Evolutionary conservation across 108 stramenopile species (phyloP), one percentile per base, ranked within the genome.

Genomic region (Cylindrotheca fusiformis): DNA sequence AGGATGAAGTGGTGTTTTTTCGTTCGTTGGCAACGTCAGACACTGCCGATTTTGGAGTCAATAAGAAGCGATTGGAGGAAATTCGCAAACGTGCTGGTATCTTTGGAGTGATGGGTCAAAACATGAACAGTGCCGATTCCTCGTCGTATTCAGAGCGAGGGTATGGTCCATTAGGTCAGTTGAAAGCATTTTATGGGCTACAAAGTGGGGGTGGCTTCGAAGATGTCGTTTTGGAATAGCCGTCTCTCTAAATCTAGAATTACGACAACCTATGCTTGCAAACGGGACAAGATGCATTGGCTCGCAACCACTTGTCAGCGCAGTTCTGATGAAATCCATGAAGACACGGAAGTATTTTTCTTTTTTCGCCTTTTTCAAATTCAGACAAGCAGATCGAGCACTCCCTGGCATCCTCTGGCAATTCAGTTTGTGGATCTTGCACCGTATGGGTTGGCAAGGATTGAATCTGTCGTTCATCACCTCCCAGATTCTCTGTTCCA

Each of bases 331-430:
- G 96, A 74, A 94, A 96, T 6, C 78, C 81, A 74, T 96, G 96
- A 27, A 84, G 58, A 64, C 96, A 96, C 0, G 85, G 83, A 8
- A 96, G 66, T 26, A 69, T 78, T 36, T 86, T 93, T 32, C 86
- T 75, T 41, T 31, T 33, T 10, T 96, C 91, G 2, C 86, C 91
- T 24, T 52, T 52, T 57, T 82, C 59, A 64, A 89, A 95, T 48
- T 94, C 87, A 45, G 87, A 89, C 19, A 96, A 69, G 53, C 96
- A 96, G 32, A 96, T 89, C 32, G 67, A 63, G 74, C 96, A 96
- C 50, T 84, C 68, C 4, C 78, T 68, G 12, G 71, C 59, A 48
- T 84, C 84, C 30, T 77, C 72, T 1, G 81, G 83, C 5, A 87
- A 55, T 23, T 82, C 76, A 24, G 60, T 67, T 12, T 44, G 17